Evolutionary conservation across 2,329 filamentous ascomycete genomes (phyloP).

Genomic region (Fusarium newnesense): DNA sequence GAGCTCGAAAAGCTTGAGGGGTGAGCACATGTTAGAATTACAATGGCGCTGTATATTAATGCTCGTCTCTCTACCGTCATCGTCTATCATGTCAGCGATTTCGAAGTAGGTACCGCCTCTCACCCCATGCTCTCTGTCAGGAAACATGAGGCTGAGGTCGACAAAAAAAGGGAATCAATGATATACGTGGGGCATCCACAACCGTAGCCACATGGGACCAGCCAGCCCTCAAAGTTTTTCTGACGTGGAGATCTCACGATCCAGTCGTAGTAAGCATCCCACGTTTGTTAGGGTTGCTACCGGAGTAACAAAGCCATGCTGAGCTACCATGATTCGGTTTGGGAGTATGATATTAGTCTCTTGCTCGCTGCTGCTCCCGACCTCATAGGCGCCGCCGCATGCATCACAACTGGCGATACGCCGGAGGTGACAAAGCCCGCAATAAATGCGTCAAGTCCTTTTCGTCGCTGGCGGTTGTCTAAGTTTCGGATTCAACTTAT

Average conservation of each 20-base stretch:
- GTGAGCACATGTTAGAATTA: not conserved
- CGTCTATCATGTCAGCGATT: slow-evolving; percentile 30
- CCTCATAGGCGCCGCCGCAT: slow-evolving; percentile 10
- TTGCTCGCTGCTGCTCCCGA: not conserved
- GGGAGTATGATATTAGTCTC: not conserved
- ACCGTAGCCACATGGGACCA: slow-evolving; percentile 16
- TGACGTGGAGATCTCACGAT: slow-evolving; percentile 8
- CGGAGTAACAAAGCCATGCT: slow-evolving; percentile 5
- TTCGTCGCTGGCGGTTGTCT: slow-evolving; percentile 31
- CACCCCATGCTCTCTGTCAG: slow-evolving; percentile 8
- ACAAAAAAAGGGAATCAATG: slow-evolving; percentile 18
- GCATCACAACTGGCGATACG: slow-evolving; percentile 33
- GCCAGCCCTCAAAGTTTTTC: slow-evolving; percentile 10
- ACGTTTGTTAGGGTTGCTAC: not conserved
- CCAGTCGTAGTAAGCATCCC: not conserved
- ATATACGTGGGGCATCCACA: slow-evolving; percentile 3
- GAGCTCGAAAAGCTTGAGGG: not conserved
- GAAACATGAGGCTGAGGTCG: slow-evolving; percentile 6
- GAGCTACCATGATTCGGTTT: not conserved
- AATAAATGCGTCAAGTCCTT: slow-evolving; percentile 2
- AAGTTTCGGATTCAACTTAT: slow-evolving; percentile 20
- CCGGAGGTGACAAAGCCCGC: not conserved
- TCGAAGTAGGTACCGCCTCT: not conserved
- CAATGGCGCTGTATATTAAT: not conserved
- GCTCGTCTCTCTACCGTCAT: slow-evolving; percentile 25